Conservation (phyloP, 1,139 yeast genomes). For the Pichia kudriavzevii region DNA sequence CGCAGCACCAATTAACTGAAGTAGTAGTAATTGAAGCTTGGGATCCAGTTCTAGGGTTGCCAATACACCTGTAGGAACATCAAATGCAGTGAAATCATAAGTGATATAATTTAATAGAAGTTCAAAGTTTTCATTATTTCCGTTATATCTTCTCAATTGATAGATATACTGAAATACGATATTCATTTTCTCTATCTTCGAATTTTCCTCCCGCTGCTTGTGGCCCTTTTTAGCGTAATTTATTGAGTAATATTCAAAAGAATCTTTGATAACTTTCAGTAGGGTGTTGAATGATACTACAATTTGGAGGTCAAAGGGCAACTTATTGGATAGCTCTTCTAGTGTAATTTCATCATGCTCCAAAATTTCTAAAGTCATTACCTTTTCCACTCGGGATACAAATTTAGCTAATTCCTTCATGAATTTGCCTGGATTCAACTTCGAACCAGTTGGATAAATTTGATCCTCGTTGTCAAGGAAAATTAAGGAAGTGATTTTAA, state of each 20-base stretch:
- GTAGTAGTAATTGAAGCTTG: slow-evolving; percentile 19
- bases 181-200: slow-evolving; percentile 18
- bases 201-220: slow-evolving; percentile 13
- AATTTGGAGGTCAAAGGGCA: slow-evolving; percentile 29
- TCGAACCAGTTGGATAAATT: slow-evolving; percentile 21
- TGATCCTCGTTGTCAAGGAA: slow-evolving; percentile 35
- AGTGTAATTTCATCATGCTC: slow-evolving; percentile 34
- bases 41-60: slow-evolving; percentile 22
- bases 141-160: slow-evolving; percentile 24
- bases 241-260: slow-evolving; percentile 26
- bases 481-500: slow-evolving; percentile 35
- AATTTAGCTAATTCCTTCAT: slow-evolving; percentile 38
- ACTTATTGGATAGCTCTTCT: slow-evolving; percentile 20
- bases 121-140: slow-evolving; percentile 28
- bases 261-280: slow-evolving; percentile 31
- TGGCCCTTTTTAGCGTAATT: slow-evolving; percentile 14
- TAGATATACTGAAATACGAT: slow-evolving; percentile 24
- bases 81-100: slow-evolving; percentile 36
- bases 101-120: slow-evolving; percentile 34
- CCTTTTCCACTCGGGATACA: slow-evolving; percentile 33
- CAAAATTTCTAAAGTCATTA: slow-evolving; percentile 29
- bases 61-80: slow-evolving; percentile 19
- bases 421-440: slow-evolving; percentile 15
- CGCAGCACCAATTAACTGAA: slow-evolving; percentile 28
- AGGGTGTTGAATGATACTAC: slow-evolving; percentile 36